Evolutionary conservation across 768 basidiomycete genomes (phyloP), one percentile per base, ranked within the genome.

Genomic region (Russula vinacea): DNA sequence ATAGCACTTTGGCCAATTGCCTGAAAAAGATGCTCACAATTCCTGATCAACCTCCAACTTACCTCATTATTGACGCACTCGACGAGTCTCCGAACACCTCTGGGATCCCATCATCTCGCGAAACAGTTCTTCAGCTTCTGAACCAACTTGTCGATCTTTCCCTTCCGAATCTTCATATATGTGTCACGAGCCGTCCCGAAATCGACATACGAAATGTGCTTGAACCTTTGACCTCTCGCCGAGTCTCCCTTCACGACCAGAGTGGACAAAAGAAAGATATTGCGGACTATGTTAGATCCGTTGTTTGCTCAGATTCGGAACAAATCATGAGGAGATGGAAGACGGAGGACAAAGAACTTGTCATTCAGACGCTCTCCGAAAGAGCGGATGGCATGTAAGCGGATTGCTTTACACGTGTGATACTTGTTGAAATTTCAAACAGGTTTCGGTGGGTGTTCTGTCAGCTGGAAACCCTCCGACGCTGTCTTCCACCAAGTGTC

Each of bases 11-110:
- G 55, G 11, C 40, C 7, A 19, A 19, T 2, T 56, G 39, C 17
- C 26, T 56, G 3, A 44, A 32, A 5, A 2, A 44, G 26, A 56
- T 56, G 40, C 16, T 56, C 11, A 37, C 53, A 24, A 2, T 7
- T 54, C 39, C 54, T 6, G 52, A 35, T 33, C 33, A 53, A n/a
- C 19, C 5, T 53, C 52, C 35, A 14, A n/a, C 35, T 11, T 59
- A 59, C 39, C 49, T 59, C 1, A 1, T 59, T 22, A 29, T 59
- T 2, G 58, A 51, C 19, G 58, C 58, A n/a, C 47, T 59, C 1
- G 58, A 59, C 9, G 58, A 59, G 22, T 51, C 49, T 59, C 24
- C 58, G 5, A 40, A 40, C 19, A 39, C 17, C 1, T 16, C 26
- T 1, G 58, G 58, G 11, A 51, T 59, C 9, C 59, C 59, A 3